These are phyloP conservation scores for Podospora pseudopauciseta DNA, from an alignment of 495 filamentous ascomycete genomes.

Conservation along the genomic window DNA sequence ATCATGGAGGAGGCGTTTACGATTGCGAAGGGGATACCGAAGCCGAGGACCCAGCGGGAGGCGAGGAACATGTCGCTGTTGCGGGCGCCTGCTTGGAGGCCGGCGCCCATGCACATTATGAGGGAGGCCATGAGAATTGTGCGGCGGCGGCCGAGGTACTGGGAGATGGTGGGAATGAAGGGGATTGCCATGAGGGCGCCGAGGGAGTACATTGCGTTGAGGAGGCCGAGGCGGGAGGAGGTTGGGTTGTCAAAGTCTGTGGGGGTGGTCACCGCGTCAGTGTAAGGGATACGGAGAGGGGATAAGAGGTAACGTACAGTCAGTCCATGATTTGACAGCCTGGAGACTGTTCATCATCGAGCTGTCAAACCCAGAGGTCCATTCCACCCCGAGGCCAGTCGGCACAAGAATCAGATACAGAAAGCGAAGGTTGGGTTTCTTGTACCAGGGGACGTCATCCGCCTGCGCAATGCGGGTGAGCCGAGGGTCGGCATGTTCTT, in stretches of 20 bases:
- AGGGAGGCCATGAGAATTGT: conserved; percentile 52
- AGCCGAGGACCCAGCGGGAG: conserved; percentile 58
- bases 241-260: conserved; percentile 40
- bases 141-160: conserved; percentile 49
- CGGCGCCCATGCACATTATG: conserved; percentile 39
- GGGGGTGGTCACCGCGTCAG: not conserved
- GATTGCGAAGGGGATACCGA: conserved; percentile 59
- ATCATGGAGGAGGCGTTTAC: conserved; percentile 55
- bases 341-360: conserved; percentile 64
- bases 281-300: not conserved
- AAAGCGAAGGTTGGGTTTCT: conserved; percentile 58
- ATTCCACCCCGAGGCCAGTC: conserved; percentile 61
- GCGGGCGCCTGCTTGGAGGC: conserved; percentile 26
- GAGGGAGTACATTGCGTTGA: conserved; percentile 42
- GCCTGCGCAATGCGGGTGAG: conserved; percentile 45
- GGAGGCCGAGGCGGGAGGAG: conserved; percentile 33
- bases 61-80: conserved; percentile 55
- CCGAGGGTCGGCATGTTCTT: conserved; percentile 36
- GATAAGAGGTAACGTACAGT: conserved; percentile 40
- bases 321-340: conserved; percentile 54
- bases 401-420: conserved; percentile 64
- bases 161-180: conserved; percentile 52
- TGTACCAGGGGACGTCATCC: conserved; percentile 56
- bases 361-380: conserved; percentile 64
- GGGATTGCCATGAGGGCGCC: conserved; percentile 48